These are phyloP conservation scores for Aspergillus niger DNA, from an alignment of 2,329 filamentous ascomycete species.

Conservation along the genomic window DNA sequence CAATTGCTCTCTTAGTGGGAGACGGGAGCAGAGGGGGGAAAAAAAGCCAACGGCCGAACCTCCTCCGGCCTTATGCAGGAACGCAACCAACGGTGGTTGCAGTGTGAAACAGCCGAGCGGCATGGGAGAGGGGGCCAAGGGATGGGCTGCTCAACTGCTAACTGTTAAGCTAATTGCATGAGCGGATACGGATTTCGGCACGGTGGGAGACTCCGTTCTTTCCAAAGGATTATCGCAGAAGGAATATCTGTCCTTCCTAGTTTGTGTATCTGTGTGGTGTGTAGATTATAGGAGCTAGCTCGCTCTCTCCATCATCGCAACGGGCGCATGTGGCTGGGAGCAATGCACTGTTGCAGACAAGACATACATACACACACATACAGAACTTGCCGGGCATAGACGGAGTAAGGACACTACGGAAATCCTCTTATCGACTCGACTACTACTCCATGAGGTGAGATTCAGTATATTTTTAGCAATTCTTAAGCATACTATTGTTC, in stretches of 20 bases:
- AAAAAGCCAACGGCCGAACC: constrained; percentile 12
- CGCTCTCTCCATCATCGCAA: not conserved
- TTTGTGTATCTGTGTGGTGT: not conserved
- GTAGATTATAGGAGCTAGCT: not conserved
- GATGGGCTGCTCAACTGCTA: not conserved
- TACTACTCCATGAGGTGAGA: not conserved
- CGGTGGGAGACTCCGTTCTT: too few relatives aligned
- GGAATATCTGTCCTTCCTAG: not conserved
- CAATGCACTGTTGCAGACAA: not conserved
- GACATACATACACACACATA: not conserved
- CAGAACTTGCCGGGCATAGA: not conserved
- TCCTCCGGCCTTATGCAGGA: constrained; percentile 12
- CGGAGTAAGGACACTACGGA: not conserved
- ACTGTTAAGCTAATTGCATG: not conserved
- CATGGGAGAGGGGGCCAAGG: not conserved
- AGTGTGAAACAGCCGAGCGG: constrained; percentile 19
- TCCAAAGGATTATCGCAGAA: too few relatives aligned
- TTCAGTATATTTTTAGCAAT: not conserved
- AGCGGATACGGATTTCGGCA: not conserved
- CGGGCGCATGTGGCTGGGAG: not conserved
- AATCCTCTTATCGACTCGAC: not conserved
- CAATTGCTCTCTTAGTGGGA: not conserved
- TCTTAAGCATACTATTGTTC: not conserved
- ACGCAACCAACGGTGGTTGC: constrained; percentile 14
- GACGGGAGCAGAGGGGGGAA: not conserved